A percentile compares a stretch with the other conserved stretches of the same genome.
These are phyloP conservation scores for Suillus lakei DNA, from an alignment of 768 basidiomycete genomes.

Conservation along the genomic window DNA sequence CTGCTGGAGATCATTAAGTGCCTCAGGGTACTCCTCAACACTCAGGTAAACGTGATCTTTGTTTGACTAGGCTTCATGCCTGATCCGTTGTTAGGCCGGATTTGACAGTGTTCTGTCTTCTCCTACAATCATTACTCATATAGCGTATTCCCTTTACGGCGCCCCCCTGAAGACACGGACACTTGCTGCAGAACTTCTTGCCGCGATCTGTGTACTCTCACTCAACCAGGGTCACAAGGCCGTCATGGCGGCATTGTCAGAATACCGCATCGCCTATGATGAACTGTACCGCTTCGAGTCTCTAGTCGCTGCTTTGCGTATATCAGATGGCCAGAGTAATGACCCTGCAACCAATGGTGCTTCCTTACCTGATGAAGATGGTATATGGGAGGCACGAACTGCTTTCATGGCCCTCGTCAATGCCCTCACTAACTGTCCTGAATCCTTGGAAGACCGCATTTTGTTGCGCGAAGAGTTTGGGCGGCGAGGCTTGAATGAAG, in stretches of 20 bases:
- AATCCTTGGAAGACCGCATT: conserved; percentile 79
- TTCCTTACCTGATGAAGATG: conserved; percentile 56
- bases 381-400: conserved; percentile 81
- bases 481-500: conserved; percentile 82
- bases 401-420: conserved; percentile 81
- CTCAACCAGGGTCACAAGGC: conserved; percentile 70
- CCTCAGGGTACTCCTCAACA: conserved; percentile 83
- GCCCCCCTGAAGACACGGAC: conserved; percentile 72
- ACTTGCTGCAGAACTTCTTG: conserved; percentile 76
- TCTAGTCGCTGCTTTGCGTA: conserved; percentile 64
- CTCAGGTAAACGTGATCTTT: conserved; percentile 58
- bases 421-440: conserved; percentile 75
- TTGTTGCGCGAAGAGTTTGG: conserved; percentile 82
- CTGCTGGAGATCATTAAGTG: conserved; percentile 80
- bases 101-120: conserved; percentile 69
- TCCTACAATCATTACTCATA: conserved; percentile 69
- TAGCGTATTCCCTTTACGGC: conserved; percentile 71
- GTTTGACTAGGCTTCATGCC: conserved; percentile 10
- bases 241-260: conserved; percentile 79
- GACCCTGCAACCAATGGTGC: conserved; percentile 37
- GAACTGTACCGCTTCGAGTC: conserved; percentile 84
- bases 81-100: conserved; percentile 55
- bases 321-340: conserved; percentile 49
- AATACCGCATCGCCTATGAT: conserved; percentile 71
- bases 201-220: conserved; percentile 82